phyloP scores from a whole-genome alignment of 2,329 filamentous ascomycete genomes.

The Trichophaea hybrida region DNA sequence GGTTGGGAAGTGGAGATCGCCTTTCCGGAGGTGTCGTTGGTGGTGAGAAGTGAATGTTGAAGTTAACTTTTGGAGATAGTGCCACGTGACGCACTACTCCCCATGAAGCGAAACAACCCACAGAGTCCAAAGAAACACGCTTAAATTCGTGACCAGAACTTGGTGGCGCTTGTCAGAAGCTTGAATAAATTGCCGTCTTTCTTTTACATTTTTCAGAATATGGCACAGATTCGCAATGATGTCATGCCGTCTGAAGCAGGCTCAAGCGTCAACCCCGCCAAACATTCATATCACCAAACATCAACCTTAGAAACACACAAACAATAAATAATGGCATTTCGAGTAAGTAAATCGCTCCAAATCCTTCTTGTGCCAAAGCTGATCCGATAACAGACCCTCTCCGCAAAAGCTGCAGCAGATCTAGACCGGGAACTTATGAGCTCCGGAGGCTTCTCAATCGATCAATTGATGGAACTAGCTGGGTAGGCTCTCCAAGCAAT shows the following conservation, averaged over 20 bases:
- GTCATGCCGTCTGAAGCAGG: too few relatives aligned
- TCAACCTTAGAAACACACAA: background rate
- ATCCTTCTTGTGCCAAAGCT: background rate
- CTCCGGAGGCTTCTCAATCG: constrained; percentile 72
- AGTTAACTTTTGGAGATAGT: background rate
- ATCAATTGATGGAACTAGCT: constrained; percentile 94
- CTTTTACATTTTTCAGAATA: too few relatives aligned
- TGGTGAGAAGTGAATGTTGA: background rate
- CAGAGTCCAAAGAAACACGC: too few relatives aligned
- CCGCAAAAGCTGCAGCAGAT: constrained; percentile 71
- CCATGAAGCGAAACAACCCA: too few relatives aligned
- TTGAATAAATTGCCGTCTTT: too few relatives aligned
- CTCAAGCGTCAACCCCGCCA: background rate
- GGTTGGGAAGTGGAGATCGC: background rate
- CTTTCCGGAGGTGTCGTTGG: background rate
- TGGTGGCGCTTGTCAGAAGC: too few relatives aligned
- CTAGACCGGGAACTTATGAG: constrained; percentile 93
- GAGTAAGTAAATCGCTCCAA: background rate
- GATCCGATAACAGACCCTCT: constrained; percentile 53
- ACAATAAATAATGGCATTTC: constrained; percentile 1
- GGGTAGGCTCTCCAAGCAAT: constrained; percentile 30
- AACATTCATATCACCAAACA: background rate
- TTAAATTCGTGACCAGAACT: too few relatives aligned
- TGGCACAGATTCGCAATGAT: too few relatives aligned
- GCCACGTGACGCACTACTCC: background rate